phyloP scores from a whole-genome alignment of 1,139 yeast species.

The Lodderomyces elongisporus region DNA sequence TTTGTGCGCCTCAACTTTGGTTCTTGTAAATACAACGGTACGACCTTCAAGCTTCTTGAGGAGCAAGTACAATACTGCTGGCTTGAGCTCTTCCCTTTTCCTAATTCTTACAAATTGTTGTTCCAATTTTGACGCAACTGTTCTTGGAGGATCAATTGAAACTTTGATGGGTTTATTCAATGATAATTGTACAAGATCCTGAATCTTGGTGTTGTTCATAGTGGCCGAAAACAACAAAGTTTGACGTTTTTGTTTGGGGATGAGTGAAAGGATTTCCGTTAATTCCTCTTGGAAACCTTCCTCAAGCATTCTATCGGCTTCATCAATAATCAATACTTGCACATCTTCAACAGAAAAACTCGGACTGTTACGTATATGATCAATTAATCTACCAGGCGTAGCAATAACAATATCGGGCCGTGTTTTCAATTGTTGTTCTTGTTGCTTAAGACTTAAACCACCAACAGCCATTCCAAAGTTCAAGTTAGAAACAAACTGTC shows the following conservation, averaged over 20 bases:
- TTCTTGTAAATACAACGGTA: constrained; percentile 83
- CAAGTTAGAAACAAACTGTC: constrained; percentile 68
- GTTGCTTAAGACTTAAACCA: constrained; percentile 90
- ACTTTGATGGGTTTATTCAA: constrained; percentile 86
- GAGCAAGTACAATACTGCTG: constrained; percentile 72
- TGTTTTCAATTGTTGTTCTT: constrained; percentile 85
- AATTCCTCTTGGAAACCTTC: constrained; percentile 97
- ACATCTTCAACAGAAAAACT: constrained; percentile 86
- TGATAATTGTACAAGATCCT: constrained; percentile 80
- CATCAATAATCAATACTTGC: constrained; percentile 90
- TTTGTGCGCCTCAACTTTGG: constrained; percentile 86
- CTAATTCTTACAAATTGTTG: constrained; percentile 95
- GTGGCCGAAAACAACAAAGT: constrained; percentile 94
- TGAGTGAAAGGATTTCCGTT: constrained; percentile 77
- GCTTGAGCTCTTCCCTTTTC: constrained; percentile 78
- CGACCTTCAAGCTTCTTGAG: constrained; percentile 67
- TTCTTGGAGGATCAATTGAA: constrained; percentile 95
- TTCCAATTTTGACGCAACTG: constrained; percentile 77
- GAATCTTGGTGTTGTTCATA: constrained; percentile 91
- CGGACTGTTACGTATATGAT: constrained; percentile 92
- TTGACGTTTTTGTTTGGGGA: constrained; percentile 85
- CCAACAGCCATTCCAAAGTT: constrained; percentile 94
- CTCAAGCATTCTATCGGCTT: constrained; percentile 98
- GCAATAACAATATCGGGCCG: constrained; percentile 97
- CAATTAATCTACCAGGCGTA: constrained; percentile 96